Evolutionary conservation across 192 early-diverging fungal genomes (phyloP).

Genomic region (Umbelopsis sp.): DNA sequence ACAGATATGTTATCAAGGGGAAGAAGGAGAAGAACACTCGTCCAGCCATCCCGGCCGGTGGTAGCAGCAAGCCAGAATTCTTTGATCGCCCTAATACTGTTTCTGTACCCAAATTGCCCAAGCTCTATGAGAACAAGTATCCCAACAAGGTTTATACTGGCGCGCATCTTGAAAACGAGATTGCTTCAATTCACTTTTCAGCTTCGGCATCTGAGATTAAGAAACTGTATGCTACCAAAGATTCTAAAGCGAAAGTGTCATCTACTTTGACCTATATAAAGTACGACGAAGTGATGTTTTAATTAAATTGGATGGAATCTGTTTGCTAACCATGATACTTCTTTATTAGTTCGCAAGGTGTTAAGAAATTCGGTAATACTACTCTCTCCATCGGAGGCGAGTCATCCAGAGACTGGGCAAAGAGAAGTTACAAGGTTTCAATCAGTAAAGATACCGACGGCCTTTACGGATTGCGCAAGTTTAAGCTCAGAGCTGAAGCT

Average conservation of each 20-base stretch:
- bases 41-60: neutral
- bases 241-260: neutral
- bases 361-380: slow-evolving; percentile 32
- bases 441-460: neutral
- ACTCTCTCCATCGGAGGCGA: slow-evolving; percentile 35
- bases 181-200: slow-evolving; percentile 11
- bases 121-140: slow-evolving; percentile 9
- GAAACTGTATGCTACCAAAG: slow-evolving; percentile 1
- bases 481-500: slow-evolving; percentile 41
- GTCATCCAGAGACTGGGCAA: slow-evolving; percentile 40
- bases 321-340: neutral
- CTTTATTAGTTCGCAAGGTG: slow-evolving; percentile 20
- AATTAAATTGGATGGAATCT: neutral
- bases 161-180: slow-evolving; percentile 12
- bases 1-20: slow-evolving; percentile 12
- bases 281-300: neutral
- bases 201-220: neutral
- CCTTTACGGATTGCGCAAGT: slow-evolving; percentile 20
- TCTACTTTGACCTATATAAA: slow-evolving; percentile 7
- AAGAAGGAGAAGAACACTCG: slow-evolving; percentile 6
- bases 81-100: slow-evolving; percentile 12
- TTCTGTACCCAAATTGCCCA: slow-evolving; percentile 3
- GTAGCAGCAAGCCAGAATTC: neutral
- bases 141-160: neutral
- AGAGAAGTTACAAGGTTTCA: slow-evolving; percentile 36